phyloP scores from a whole-genome alignment of 2,329 filamentous ascomycete species.

The Pseudogymnoascus sp. region DNA sequence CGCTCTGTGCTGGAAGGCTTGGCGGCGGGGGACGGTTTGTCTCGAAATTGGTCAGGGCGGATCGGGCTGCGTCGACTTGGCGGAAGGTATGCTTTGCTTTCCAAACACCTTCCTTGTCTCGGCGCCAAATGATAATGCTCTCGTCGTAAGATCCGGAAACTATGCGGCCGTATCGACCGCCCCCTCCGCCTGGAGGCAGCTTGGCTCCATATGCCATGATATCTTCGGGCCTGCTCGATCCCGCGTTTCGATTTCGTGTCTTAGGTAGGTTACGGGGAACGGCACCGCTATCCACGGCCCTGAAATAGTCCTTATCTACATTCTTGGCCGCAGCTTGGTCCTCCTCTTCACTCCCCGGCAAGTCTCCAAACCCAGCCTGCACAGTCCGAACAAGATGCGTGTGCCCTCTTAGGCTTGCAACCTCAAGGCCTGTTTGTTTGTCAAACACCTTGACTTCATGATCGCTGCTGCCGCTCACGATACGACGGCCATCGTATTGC shows the following conservation, averaged over 20 bases:
- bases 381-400: conserved; percentile 82
- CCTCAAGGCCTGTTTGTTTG: conserved; percentile 72
- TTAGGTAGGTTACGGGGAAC: conserved; percentile 22
- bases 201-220: conserved; percentile 76
- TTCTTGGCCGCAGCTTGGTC: conserved; percentile 63
- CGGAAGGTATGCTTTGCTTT: conserved; percentile 64
- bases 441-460: conserved; percentile 96
- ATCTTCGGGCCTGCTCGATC: conserved; percentile 65
- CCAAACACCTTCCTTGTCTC: conserved; percentile 79
- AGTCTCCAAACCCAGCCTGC: conserved; percentile 87
- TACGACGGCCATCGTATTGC: conserved; percentile 86
- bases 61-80: conserved; percentile 59
- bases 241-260: conserved; percentile 40
- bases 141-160: conserved; percentile 96
- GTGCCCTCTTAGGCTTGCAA: conserved; percentile 78
- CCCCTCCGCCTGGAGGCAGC: conserved; percentile 82
- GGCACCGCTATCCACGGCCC: conserved; percentile 43
- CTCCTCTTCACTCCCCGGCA: conserved; percentile 69
- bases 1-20: conserved; percentile 26
- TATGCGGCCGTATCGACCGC: conserved; percentile 84
- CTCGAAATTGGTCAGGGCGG: conserved; percentile 29
- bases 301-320: conserved; percentile 66
- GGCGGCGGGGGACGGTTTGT: conserved; percentile 15
- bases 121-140: conserved; percentile 89
- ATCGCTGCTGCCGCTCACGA: conserved; percentile 93